Evolutionary conservation across 148 eudicot genomes (phyloP), one percentile per base, ranked within the genome.

Genomic region (Rhododendron griersonianum): DNA sequence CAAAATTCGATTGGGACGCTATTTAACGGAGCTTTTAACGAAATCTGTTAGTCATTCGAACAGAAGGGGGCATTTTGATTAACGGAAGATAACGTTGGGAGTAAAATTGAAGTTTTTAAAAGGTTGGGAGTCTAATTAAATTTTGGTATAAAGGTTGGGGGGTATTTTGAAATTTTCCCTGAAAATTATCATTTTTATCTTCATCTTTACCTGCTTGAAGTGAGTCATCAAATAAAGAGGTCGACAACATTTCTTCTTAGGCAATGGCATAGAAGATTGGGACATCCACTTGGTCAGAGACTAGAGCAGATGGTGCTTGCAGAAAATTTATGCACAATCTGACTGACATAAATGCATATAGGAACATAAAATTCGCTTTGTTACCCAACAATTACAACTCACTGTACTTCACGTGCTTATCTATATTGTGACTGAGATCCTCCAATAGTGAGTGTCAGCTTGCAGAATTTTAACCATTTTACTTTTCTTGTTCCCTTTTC

Each of bases 401-500:
- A 37, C 55, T 71, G 65, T 13, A 33, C 15, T 37, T 50, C 50
- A 59, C 11, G 21, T 74, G 45, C 21, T 37, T 50, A 19, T 16
- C 21, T 81, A 3, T 37, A 37, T 37, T 35, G 84, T 23, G 57
- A 33, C 13, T 57, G 14, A 30, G 73, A 37, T 51, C 14, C 69
- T 1, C 61, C 37, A 67, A 4, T 67, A 47, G 3, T n/a, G 18
- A 21, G 28, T 55, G 65, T 21, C 2, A 41, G 73, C 39, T 85
- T 45, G 35, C 50, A 67, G 10, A 69, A 13, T 48, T 41, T 80
- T 47, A 65, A 18, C 5, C 28, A 16, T 23, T 33, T 30, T 16
- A 37, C 80, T 86, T 69, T 77, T 5, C 33, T n/a, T 28, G 28
- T 86, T 86, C 7, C n/a, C 35, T 86, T 73, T 35, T 33, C 13